Evolutionary conservation across 176 grass and related monocot species (phyloP).

Genomic region (Eragrostis curvula): DNA sequence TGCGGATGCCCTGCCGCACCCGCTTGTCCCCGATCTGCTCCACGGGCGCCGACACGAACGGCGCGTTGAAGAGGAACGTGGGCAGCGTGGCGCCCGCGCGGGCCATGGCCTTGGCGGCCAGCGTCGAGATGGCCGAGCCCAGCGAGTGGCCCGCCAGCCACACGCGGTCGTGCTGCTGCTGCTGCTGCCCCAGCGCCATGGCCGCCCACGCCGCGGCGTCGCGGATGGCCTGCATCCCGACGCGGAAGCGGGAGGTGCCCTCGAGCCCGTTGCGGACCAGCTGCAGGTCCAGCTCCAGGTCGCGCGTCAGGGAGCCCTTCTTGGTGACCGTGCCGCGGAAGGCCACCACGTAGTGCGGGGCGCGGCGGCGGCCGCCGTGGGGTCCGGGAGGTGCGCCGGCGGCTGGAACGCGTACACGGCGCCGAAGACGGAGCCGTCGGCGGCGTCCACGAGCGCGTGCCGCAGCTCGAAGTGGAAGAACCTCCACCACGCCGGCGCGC

Average conservation of each 20-base stretch:
- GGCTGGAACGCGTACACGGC: slow-evolving; percentile 57
- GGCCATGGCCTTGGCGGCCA: slow-evolving; percentile 62
- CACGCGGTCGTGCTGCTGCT: slow-evolving; percentile 31
- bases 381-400: slow-evolving; percentile 21
- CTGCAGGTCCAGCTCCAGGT: slow-evolving; percentile 53
- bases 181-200: slow-evolving; percentile 1
- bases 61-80: slow-evolving; percentile 82
- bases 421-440: slow-evolving; percentile 68
- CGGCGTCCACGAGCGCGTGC: slow-evolving; percentile 54
- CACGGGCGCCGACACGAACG: slow-evolving; percentile 58
- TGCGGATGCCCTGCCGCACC: slow-evolving; percentile 59
- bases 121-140: slow-evolving; percentile 65
- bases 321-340: slow-evolving; percentile 69
- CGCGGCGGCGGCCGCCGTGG: slow-evolving; percentile 9
- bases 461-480: slow-evolving; percentile 59
- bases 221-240: slow-evolving; percentile 44
- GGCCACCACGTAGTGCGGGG: slow-evolving; percentile 61
- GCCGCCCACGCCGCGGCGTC: slow-evolving; percentile 19
- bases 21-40: slow-evolving; percentile 64
- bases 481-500: slow-evolving; percentile 62
- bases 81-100: slow-evolving; percentile 45
- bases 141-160: slow-evolving; percentile 80
- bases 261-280: slow-evolving; percentile 61
- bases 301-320: slow-evolving; percentile 45
- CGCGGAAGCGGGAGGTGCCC: slow-evolving; percentile 41